A percentile compares a stretch with the other conserved stretches of the same genome.
Evolutionary conservation across 495 filamentous ascomycete species (phyloP).

Genomic region (Letharia lupina): DNA sequence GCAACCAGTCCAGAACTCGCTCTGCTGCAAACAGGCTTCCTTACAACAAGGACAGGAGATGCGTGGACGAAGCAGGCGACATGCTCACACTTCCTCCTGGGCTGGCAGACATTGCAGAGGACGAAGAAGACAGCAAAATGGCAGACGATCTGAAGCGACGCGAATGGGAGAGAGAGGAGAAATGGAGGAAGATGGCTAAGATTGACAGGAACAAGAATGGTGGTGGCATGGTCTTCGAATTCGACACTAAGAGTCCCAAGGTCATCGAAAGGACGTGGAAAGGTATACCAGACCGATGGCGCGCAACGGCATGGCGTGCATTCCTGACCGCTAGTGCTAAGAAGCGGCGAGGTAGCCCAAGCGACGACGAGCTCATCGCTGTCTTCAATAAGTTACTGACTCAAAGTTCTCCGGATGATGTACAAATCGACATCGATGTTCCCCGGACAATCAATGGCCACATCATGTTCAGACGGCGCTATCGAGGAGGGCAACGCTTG

Average conservation of each 20-base stretch:
- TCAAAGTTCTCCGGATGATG: slow-evolving; percentile 74
- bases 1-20: slow-evolving; percentile 42
- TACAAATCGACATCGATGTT: slow-evolving; percentile 96
- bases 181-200: slow-evolving; percentile 95
- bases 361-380: slow-evolving; percentile 63
- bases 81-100: slow-evolving; percentile 77
- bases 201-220: slow-evolving; percentile 51
- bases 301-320: slow-evolving; percentile 86
- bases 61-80: slow-evolving; percentile 77
- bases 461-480: slow-evolving; percentile 93
- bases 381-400: slow-evolving; percentile 62
- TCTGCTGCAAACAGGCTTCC: slow-evolving; percentile 68
- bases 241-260: slow-evolving; percentile 76
- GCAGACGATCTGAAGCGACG: slow-evolving; percentile 60
- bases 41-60: slow-evolving; percentile 62
- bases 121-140: slow-evolving; percentile 48
- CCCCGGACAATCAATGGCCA: slow-evolving; percentile 91
- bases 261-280: slow-evolving; percentile 92
- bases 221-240: slow-evolving; percentile 83
- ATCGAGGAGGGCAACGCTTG: slow-evolving; percentile 82
- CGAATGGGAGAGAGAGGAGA: slow-evolving; percentile 78
- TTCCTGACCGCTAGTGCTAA: slow-evolving; percentile 83
- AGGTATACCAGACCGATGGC: slow-evolving; percentile 94
- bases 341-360: slow-evolving; percentile 46
- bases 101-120: slow-evolving; percentile 51